Evolutionary conservation across 2,329 filamentous ascomycete genomes (phyloP), one percentile per base, ranked within the genome.

Genomic region (Ciborinia camelliae): DNA sequence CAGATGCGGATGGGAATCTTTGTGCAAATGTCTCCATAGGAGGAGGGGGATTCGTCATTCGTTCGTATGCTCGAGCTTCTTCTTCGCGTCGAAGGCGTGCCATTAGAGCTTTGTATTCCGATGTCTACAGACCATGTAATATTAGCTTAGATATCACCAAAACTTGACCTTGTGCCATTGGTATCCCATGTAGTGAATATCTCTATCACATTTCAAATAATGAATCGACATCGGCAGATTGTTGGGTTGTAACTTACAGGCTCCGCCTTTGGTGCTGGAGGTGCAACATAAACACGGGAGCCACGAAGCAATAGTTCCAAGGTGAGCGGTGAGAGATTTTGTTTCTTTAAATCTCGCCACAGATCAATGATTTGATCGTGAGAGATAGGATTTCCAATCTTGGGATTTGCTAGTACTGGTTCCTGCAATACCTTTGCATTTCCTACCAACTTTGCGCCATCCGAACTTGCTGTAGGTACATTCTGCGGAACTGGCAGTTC

Each of bases 21-120:
- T 86, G 82, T 37, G 81, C 76, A 71, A 90, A 88, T 23, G 83
- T 82, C 68, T 90, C 86, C 67, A 80, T 74, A 1, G 79, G 76
- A 0, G 81, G 76, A 2, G 79, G 77, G 1, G 88, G 85, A 68
- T 88, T 87, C 59, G 89, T 79, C 87, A 98, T 92, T 73, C 88
- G 86, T 70, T 91, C 85, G 80, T 98, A 99, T 61, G 86, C 83
- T 67, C 89, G 86, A 69, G 87, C 84, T 80, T 98, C 93, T 78
- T 94, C 90, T 72, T 95, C 88, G 66, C 84, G 86, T 68, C 92
- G 91, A 26, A 99, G 86, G 20, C 89, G 87, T 30, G 87, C 87
- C 92, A 98, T 98, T 1, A 97, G 81, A 8, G 88, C 89, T 76
- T 91, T 90, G 79, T 94, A 98, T 78, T 96, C 90, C 9, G 87